Conservation (phyloP, 371 early-diverging fungal species). For the Nosema bombycis region DNA sequence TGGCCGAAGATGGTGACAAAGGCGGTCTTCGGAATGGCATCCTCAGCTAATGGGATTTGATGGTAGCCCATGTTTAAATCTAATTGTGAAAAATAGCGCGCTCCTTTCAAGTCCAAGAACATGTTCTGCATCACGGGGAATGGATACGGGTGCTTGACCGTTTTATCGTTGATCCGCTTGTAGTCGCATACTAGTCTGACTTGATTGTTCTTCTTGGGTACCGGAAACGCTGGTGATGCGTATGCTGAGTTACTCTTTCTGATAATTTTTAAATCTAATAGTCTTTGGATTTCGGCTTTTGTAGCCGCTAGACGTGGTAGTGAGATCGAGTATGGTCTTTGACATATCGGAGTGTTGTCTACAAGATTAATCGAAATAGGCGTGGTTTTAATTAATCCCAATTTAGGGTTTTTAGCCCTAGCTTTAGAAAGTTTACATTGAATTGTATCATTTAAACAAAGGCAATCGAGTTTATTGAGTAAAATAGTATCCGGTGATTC, state of each 20-base stretch:
- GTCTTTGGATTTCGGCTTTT: constrained; percentile 18
- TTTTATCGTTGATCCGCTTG: constrained; percentile 4
- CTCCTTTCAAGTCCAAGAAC: background rate
- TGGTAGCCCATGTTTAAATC: constrained; percentile 4
- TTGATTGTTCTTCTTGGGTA: constrained; percentile 18
- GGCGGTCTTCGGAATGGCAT: background rate
- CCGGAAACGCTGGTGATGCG: constrained; percentile 23
- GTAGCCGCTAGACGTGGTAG: background rate
- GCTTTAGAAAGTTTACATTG: background rate
- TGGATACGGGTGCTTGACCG: background rate
- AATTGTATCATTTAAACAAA: background rate
- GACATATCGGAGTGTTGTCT: background rate
- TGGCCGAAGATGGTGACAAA: background rate
- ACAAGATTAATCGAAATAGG: background rate
- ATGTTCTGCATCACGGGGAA: constrained; percentile 11
- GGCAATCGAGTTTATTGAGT: background rate
- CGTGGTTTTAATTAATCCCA: background rate
- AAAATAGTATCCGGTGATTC: background rate
- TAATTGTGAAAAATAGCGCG: constrained; percentile 6
- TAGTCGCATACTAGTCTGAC: constrained; percentile 37
- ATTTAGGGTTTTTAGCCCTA: background rate
- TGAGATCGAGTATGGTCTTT: background rate
- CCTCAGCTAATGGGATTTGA: background rate
- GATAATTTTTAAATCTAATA: constrained; percentile 12
- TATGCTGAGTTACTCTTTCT: background rate